Evolutionary conservation across 768 basidiomycete genomes (phyloP).

Genomic region (Boletus rufocinnamomeus): DNA sequence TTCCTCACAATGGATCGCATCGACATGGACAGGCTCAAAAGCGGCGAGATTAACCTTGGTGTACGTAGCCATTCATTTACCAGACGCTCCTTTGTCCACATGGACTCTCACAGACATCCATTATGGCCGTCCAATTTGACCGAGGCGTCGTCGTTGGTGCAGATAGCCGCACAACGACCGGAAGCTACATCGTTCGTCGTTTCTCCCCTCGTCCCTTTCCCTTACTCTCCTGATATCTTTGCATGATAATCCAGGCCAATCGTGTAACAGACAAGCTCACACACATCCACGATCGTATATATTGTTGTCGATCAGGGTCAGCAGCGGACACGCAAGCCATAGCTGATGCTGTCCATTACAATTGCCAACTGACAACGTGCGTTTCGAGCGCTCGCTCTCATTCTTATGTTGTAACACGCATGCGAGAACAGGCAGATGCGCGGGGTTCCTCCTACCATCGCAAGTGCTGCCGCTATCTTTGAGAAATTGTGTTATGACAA

Average conservation of each 20-base stretch:
- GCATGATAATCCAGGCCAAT: conserved; percentile 66
- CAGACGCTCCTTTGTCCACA: background rate
- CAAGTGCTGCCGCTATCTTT: conserved; percentile 79
- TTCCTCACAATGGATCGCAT: conserved; percentile 55
- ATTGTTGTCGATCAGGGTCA: conserved; percentile 98
- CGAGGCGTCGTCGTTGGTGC: conserved; percentile 96
- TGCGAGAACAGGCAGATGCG: conserved; percentile 48
- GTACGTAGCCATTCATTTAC: conserved; percentile 50
- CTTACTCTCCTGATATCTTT: background rate
- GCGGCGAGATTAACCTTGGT: conserved; percentile 95
- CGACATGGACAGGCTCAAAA: conserved; percentile 86
- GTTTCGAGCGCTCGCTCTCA: conserved; percentile 23
- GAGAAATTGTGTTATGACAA: conserved; percentile 90
- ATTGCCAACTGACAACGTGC: conserved; percentile 75
- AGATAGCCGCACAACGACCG: conserved; percentile 95
- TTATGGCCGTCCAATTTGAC: conserved; percentile 98
- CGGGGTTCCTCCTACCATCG: conserved; percentile 73
- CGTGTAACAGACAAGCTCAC: conserved; percentile 99
- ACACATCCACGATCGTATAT: conserved; percentile 94
- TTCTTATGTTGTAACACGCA: conserved; percentile 3
- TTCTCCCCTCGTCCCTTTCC: background rate
- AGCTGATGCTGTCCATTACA: conserved; percentile 86
- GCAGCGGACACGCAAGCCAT: conserved; percentile 98
- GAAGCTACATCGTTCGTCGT: conserved; percentile 87
- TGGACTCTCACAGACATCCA: conserved; percentile 74